phyloP scores from a whole-genome alignment of 176 grass and related monocot species.

The Raddia distichophylla region DNA sequence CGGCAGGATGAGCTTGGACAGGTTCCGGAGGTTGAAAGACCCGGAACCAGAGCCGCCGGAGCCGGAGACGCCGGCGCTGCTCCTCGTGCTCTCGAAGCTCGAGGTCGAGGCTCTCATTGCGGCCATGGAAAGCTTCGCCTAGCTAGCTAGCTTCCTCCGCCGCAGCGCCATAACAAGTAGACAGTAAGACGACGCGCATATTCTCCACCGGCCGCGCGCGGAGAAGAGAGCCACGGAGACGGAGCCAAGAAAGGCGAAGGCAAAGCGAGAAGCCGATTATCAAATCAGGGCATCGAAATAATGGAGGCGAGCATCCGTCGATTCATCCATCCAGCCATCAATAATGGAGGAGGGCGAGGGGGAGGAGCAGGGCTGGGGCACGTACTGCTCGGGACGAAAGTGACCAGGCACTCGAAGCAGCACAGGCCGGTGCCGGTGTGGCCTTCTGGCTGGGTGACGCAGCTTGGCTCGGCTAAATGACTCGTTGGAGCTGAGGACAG shows the following conservation, averaged over 20 bases:
- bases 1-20: slow-evolving; percentile 85
- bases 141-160: neutral
- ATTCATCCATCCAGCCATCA: slow-evolving; percentile 33
- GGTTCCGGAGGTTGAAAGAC: slow-evolving; percentile 70
- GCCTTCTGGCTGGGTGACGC: too few species aligned
- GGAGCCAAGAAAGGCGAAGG: slow-evolving; percentile 10
- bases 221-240: neutral
- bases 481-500: too few species aligned
- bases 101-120: slow-evolving; percentile 46
- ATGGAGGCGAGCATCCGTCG: slow-evolving; percentile 31
- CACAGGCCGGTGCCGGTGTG: neutral
- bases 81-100: slow-evolving; percentile 29
- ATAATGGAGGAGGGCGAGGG: slow-evolving; percentile 35
- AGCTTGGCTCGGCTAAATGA: too few species aligned
- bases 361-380: neutral
- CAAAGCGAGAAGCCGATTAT: neutral
- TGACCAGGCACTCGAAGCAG: slow-evolving; percentile 15
- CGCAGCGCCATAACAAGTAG: neutral
- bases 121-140: neutral
- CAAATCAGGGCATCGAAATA: slow-evolving; percentile 47
- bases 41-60: slow-evolving; percentile 46
- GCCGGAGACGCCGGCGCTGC: slow-evolving; percentile 6
- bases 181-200: neutral
- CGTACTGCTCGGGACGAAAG: slow-evolving; percentile 24
- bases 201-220: neutral